These are phyloP conservation scores for Lasiosphaeriaceae sp. DNA, from an alignment of 495 filamentous ascomycete species.

Conservation along the genomic window DNA sequence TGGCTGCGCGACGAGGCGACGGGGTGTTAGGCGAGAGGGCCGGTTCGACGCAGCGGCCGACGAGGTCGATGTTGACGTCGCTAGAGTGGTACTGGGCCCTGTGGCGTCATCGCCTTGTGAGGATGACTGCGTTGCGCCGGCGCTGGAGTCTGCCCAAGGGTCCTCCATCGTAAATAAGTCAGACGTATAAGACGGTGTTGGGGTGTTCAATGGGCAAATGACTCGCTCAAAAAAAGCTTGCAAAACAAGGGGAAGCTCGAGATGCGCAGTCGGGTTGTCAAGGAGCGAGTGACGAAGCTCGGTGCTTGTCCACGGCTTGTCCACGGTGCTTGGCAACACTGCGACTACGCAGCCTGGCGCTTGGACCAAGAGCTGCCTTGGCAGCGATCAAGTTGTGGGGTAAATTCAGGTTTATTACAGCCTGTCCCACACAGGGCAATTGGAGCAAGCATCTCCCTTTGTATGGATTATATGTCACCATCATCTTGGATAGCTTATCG, in stretches of 20 bases:
- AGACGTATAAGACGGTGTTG: not conserved
- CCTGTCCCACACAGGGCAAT: no score
- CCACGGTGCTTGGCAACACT: no score
- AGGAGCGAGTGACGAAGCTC: not conserved
- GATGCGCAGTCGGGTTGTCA: not conserved
- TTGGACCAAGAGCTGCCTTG: conserved; percentile 16
- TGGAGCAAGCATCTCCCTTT: no score
- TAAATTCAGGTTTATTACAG: no score
- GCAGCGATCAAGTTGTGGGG: conserved; percentile 17
- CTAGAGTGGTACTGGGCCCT: conserved; percentile 11
- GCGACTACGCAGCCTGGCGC: not conserved
- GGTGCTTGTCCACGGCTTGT: not conserved
- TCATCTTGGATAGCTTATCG: no score
- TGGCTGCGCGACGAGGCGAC: conserved; percentile 74
- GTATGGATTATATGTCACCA: no score
- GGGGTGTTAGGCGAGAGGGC: conserved; percentile 47
- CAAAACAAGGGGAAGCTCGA: not conserved
- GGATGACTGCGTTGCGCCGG: conserved; percentile 17
- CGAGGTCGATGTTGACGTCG: conserved; percentile 34
- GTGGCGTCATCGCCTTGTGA: conserved; percentile 15
- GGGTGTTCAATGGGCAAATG: not conserved
- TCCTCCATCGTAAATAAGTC: conserved; percentile 19
- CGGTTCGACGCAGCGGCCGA: conserved; percentile 35
- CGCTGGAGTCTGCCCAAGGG: conserved; percentile 34
- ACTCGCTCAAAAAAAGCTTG: no score